Evolutionary conservation across 345 rosid genomes (phyloP).

Genomic region (Dimocarpus longan): DNA sequence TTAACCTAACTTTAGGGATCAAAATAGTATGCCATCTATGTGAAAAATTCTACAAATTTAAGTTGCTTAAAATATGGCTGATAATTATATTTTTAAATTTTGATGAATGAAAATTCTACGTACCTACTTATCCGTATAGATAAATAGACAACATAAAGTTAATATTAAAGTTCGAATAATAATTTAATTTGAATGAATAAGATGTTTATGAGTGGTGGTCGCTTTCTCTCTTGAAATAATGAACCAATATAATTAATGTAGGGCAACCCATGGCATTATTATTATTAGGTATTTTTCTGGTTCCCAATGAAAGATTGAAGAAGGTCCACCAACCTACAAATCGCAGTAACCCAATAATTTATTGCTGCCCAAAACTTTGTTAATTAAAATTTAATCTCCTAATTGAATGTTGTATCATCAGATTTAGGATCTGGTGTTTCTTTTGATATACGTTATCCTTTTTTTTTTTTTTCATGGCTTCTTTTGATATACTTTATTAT

Average conservation of each 20-base stretch:
- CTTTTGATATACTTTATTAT: slow-evolving; percentile 8
- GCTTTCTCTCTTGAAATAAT: slow-evolving; percentile 24
- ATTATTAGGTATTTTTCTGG: slow-evolving; percentile 7
- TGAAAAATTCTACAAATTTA: too few species aligned
- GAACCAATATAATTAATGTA: not conserved
- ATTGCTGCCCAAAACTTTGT: not conserved
- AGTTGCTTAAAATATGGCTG: too few species aligned
- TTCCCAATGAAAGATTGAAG: not conserved
- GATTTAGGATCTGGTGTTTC: not conserved
- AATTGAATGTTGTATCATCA: slow-evolving; percentile 14
- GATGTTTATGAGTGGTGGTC: slow-evolving; percentile 20
- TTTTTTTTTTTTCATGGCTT: too few species aligned
- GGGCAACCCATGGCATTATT: slow-evolving; percentile 8
- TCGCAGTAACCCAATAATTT: not conserved
- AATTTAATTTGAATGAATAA: too few species aligned
- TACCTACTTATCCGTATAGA: too few species aligned
- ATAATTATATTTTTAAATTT: too few species aligned
- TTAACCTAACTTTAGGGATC: too few species aligned
- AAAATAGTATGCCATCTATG: too few species aligned
- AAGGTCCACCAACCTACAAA: slow-evolving; percentile 21
- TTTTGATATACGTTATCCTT: too few species aligned
- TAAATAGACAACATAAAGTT: too few species aligned
- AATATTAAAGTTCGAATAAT: too few species aligned
- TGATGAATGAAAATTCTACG: too few species aligned
- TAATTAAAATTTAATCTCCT: not conserved